Evolutionary conservation across 2,329 filamentous ascomycete genomes (phyloP), one percentile per base, ranked within the genome.

Genomic region (Ceratocystis variospora): DNA sequence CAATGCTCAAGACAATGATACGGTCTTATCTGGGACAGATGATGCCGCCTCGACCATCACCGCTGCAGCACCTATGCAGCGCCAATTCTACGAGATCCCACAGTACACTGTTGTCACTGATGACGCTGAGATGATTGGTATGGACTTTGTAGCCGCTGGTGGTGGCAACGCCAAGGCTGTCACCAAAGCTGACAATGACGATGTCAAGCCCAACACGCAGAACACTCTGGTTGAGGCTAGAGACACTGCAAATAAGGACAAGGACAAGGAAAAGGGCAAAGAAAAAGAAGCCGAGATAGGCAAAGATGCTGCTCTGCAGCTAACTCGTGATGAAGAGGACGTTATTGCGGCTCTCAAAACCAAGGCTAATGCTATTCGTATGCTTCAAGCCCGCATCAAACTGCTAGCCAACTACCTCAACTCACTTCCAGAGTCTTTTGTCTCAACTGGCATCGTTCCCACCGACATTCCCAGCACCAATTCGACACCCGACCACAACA

Each of bases 111-210:
- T 97, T 1, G 94, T 97, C 77, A 96, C 92, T 0, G 90, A 90
- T 8, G 92, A 97, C 75, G 92, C 92, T 0, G 94, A 99, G 76
- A 96, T 96, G 91, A 97, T 99, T 70, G 89, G 89, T 71, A 89
- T 99, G 72, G 91, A 96, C 75, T 96, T 92, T 70, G 88, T 99
- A 22, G 92, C 93, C 0, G 86, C 87, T 64, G 90, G 89, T 48
- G 89, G 88, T 61, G 89, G 89, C 61, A 93, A 89, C 72, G 92
- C 91, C 28, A 86, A 88, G 10, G 84, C 84, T 41, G 78, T 84
- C 6, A n/a, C 17, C 12, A 50, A 37, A 3, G 71, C 70, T 53
- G 73, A 74, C 66, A 71, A 73, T 63, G 74, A 70, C 71, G 70
- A 64, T 71, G 73, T 71, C 69, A 64, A 69, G 25, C n/a, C 50